Evolutionary conservation across 2,329 filamentous ascomycete genomes (phyloP), one percentile per base, ranked within the genome.

Genomic region (Aureobasidium sp.): DNA sequence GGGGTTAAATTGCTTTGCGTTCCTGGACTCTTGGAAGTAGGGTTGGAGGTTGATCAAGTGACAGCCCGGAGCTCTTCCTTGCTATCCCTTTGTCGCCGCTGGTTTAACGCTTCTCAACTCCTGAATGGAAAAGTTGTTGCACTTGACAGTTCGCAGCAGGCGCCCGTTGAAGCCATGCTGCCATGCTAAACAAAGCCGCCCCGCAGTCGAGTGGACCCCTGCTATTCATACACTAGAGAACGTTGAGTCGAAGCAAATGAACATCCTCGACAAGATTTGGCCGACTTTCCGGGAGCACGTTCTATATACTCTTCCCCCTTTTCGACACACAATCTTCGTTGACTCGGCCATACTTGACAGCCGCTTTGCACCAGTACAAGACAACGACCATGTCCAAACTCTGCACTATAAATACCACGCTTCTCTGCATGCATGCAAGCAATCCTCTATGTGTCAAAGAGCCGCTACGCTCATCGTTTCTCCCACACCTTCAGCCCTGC

Each of bases 401-500:
- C 19, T 15, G 37, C 29, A 17, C 31, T 37, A 21, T 45, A 17
- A 10, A 17, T n/a, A 29, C n/a, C 19, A 45, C 42, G 42, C 15
- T 13, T 25, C 43, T 10, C 23, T 46, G 15, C 11, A 15, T n/a
- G n/a, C 13, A 37, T 37, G 35, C 13, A 37, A 11, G 35, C 35
- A 13, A 9, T 37, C 15, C 11, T 37, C 35, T 42, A 45, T 27
- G 21, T 15, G 10, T 13, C 11, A 25, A n/a, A 10, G 17, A 21
- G n/a, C 13, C 13, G n/a, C 33, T 19, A 38, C 35, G 3, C 21
- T 60, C 29, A 57, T 60, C 51, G 19, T 42, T 65, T 71, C 64
- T 77, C 73, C 75, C 74, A 81, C 4, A 80, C 74, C 65, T 75
- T 78, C 45, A 64, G 68, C 7, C 79, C 79, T n/a, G 67, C 73